Evolutionary conservation across 345 rosid species (phyloP), one percentile per base, ranked within the genome.

Genomic region (Schrenkiella parvula): DNA sequence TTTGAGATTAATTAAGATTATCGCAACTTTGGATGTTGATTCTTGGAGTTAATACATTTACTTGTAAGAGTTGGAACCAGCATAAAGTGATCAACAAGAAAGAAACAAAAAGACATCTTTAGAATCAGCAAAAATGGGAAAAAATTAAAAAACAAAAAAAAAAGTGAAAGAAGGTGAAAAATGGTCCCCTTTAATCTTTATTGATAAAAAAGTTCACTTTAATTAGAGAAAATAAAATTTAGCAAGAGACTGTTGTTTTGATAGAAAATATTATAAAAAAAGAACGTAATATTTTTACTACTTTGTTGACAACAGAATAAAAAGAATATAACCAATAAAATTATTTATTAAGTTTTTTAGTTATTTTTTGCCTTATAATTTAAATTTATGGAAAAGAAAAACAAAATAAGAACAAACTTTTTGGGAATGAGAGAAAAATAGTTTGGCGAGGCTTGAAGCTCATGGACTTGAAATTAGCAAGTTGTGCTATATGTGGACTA

Each of bases 151-250:
- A 11, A 22, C 21, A 63, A 54, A 26, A 21, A 42, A 39, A 26
- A 54, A 64, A 21, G 41, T 2, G 14, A 55, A 64, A 73, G 58
- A 55, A 8, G 38, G 39, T 64, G 57, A 64, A 64, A 59, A 72
- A 55, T 35, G 77, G 77, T 65, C 77, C 71, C 39, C 32, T 54
- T 52, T 22, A 15, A 46, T 19, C 52, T 46, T 73, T 73, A 61
- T 64, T 42, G 64, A 64, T 42, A 53, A 63, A 25, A 62, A 51
- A 13, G n/a, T n/a, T 8, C 56, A 72, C 65, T 73, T 73, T 64
- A 54, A 73, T 0, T 0, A 0, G 51, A 55, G 31, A 54, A 54
- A 72, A 72, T 41, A 64, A 64, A 21, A 64, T 2, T 54, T 10
- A 64, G 54, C 31, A 54, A 51, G 37, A 51, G 25, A 51, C 11